Conservation (phyloP, 129 eudicot species). For the Scalesia atractyloides region DNA sequence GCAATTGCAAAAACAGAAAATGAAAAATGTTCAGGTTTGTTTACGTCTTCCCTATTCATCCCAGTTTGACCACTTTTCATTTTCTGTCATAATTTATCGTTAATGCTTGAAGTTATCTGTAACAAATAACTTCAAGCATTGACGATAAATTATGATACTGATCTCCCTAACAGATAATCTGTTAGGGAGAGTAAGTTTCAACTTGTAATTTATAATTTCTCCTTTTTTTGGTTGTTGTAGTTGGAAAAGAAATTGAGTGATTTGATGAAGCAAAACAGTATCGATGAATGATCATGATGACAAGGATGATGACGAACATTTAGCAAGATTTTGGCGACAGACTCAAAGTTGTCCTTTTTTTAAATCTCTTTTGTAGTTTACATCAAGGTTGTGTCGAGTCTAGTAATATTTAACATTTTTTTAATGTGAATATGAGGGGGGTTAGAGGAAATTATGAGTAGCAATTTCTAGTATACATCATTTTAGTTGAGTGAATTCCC, state of each 20-base stretch:
- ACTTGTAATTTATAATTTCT: not conserved
- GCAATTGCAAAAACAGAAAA: constrained; percentile 73
- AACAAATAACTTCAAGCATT: too few species aligned
- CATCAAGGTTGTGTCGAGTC: constrained; percentile 10
- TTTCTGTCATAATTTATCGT: constrained; percentile 7
- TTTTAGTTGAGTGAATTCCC: constrained; percentile 18
- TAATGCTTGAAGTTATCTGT: too few species aligned
- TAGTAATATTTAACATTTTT: constrained; percentile 16
- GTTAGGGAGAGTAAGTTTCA: not conserved
- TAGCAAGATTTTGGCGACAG: constrained; percentile 5
- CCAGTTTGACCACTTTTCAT: not conserved
- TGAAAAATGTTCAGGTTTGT: constrained; percentile 68
- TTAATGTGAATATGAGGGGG: constrained; percentile 27
- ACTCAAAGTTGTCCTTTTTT: not conserved
- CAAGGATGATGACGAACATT: constrained; percentile 11
- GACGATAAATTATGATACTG: too few species aligned
- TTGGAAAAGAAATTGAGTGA: constrained; percentile 60
- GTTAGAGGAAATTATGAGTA: constrained; percentile 16
- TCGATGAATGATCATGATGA: constrained; percentile 28
- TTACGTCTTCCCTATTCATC: not conserved
- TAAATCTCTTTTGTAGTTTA: not conserved
- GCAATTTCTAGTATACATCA: constrained; percentile 18
- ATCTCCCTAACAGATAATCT: too few species aligned
- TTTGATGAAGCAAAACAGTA: constrained; percentile 43
- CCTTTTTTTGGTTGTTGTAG: constrained; percentile 40